Evolutionary conservation across 2,329 filamentous ascomycete genomes (phyloP).

Genomic region (Pestalotiopsis sp.): DNA sequence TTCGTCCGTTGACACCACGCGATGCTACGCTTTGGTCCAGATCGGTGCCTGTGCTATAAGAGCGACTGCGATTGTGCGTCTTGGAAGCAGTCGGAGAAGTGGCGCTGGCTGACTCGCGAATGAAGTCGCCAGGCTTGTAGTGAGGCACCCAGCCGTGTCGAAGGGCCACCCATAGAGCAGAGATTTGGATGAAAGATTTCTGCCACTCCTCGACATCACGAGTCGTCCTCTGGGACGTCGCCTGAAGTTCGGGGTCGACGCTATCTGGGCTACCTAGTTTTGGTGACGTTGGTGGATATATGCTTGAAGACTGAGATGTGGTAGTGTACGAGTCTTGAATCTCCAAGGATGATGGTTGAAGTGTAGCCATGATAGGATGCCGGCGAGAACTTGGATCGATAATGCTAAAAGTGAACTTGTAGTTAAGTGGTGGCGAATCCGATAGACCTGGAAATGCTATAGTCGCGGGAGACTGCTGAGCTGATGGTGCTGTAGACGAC

Average conservation of each 20-base stretch:
- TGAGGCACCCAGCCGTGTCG: conserved; percentile 45
- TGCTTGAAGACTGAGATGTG: conserved; percentile 51
- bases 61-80: conserved; percentile 1
- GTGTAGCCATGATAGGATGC: conserved; percentile 74
- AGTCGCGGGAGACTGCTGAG: conserved; percentile 14
- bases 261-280: conserved; percentile 22
- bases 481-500: background rate
- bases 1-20: conserved; percentile 19
- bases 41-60: conserved; percentile 19
- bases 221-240: conserved; percentile 32
- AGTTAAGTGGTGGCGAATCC: conserved; percentile 38
- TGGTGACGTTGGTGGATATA: conserved; percentile 47
- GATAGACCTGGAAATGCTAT: conserved; percentile 17
- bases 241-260: conserved; percentile 19
- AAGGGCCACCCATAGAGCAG: conserved; percentile 54
- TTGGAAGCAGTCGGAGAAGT: background rate
- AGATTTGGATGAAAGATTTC: conserved; percentile 52
- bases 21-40: conserved; percentile 16
- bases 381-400: conserved; percentile 69
- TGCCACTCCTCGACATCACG: conserved; percentile 45
- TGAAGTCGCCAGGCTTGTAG: conserved; percentile 32
- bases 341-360: conserved; percentile 66
- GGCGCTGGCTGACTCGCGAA: conserved; percentile 15
- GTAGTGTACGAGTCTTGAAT: conserved; percentile 70
- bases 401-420: conserved; percentile 76